phyloP scores from a whole-genome alignment of 2,329 filamentous ascomycete species.

The Fusarium abutilonis region DNA sequence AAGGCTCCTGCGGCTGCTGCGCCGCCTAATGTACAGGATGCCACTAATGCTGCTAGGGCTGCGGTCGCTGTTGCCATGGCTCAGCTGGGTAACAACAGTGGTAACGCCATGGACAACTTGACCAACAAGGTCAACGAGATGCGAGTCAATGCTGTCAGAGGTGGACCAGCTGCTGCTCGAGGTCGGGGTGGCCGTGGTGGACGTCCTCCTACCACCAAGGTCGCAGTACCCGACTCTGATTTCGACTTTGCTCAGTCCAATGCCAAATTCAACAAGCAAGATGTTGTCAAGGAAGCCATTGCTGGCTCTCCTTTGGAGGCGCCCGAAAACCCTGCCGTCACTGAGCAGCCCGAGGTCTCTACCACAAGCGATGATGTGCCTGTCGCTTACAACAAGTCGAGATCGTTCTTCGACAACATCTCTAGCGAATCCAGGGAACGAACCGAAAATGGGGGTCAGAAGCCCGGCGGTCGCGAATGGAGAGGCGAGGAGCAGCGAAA shows the following conservation, averaged over 20 bases:
- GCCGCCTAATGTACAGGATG: constrained; percentile 64
- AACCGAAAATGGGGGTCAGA: constrained; percentile 73
- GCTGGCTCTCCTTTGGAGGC: constrained; percentile 75
- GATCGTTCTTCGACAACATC: constrained; percentile 98
- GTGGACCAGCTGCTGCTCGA: constrained; percentile 58
- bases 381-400: constrained; percentile 82
- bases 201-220: constrained; percentile 65
- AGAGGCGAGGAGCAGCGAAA: constrained; percentile 91
- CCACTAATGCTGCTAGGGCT: constrained; percentile 77
- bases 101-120: constrained; percentile 72
- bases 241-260: constrained; percentile 82
- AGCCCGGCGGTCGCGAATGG: constrained; percentile 85
- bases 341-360: constrained; percentile 53
- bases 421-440: constrained; percentile 93
- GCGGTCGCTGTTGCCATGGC: constrained; percentile 85
- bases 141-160: constrained; percentile 65
- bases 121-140: constrained; percentile 81
- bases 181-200: constrained; percentile 59
- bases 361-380: constrained; percentile 56
- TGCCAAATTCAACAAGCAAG: constrained; percentile 60
- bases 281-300: constrained; percentile 85
- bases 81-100: constrained; percentile 63
- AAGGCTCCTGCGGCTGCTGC: constrained; percentile 52
- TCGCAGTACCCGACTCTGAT: constrained; percentile 89
- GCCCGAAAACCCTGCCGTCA: constrained; percentile 50